Evolutionary conservation across 177 flowering plant genomes (phyloP).

Genomic region (Viscum album): DNA sequence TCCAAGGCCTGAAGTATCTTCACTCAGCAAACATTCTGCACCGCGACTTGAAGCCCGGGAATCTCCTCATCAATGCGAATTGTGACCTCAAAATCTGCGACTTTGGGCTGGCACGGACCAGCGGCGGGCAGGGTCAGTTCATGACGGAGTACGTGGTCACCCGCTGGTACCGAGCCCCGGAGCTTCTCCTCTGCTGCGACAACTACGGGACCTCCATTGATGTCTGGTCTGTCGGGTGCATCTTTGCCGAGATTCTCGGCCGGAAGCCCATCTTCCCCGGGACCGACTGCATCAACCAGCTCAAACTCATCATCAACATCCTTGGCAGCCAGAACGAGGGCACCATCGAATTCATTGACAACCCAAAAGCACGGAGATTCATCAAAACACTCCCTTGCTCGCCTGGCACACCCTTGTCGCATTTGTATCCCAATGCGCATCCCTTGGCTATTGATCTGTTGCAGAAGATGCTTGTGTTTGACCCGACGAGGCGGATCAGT

Average conservation of each 20-base stretch:
- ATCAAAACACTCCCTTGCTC: conserved; percentile 60
- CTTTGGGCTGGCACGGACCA: conserved; percentile 83
- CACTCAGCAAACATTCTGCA: conserved; percentile 92
- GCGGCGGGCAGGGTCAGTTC: conserved; percentile 61
- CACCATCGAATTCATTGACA: conserved; percentile 69
- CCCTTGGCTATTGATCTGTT: conserved; percentile 72
- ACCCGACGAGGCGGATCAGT: conserved; percentile 78
- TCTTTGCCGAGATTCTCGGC: conserved; percentile 86
- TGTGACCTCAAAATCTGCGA: conserved; percentile 90
- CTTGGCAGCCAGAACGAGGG: conserved; percentile 70
- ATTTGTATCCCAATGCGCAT: conserved; percentile 59
- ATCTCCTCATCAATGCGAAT: conserved; percentile 77
- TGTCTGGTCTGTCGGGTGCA: conserved; percentile 97
- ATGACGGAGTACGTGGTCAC: conserved; percentile 97
- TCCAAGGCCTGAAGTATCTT: conserved; percentile 79
- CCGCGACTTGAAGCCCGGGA: conserved; percentile 93
- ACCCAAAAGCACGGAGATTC: conserved; percentile 60
- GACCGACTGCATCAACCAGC: conserved; percentile 83
- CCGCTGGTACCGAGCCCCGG: conserved; percentile 94
- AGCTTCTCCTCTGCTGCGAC: conserved; percentile 86
- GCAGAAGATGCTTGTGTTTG: conserved; percentile 74
- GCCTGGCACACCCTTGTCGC: conserved; percentile 40
- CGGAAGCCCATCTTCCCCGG: conserved; percentile 89
- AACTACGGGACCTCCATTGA: conserved; percentile 83
- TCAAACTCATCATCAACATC: conserved; percentile 65